Evolutionary conservation across 441 rosid species (phyloP), one percentile per base, ranked within the genome.

Genomic region (Euphorbia schlechtendalii): DNA sequence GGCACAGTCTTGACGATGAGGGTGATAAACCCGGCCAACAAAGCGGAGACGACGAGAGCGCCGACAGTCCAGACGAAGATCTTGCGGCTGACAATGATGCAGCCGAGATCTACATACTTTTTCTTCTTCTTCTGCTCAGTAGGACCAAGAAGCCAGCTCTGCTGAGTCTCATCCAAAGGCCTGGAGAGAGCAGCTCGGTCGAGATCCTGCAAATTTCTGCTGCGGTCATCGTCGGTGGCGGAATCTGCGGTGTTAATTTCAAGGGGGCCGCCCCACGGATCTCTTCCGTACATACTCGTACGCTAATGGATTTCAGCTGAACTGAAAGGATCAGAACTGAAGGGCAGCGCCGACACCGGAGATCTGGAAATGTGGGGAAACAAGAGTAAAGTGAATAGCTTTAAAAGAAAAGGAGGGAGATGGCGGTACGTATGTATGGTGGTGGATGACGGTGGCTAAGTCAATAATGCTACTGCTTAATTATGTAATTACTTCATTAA

Each of bases 181-280:
- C 92, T 81, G 0, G 98, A 85, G 3, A 83, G 82, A 2, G 96
- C 85, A 0, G 95, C 88, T 65, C 84, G 73, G 79, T 93, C 97
- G 0, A 83, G 64, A 64, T 89, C 99, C 73, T 86, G 84, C 1
- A 93, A 76, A 65, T 90, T 93, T 70, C 99, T 74, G 65, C 96
- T 94, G 68, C 96, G 71, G 68, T 94, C 99, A 56, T 94, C 98
- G 82, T 91, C 98, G 38, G 99, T 91, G 67, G 96, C 99, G 0
- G 99, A 94, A 72, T 91, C 99, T 6, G 92, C 87, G 3, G 96
- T 58, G 81, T 90, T 86, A 38, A 94, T 91, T 85, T 94, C 99
- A 60, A 91, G 75, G 0, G 98, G 96, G 4, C 97, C 99, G 1
- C 99, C 96, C 99, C 99, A 94, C 4, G 97, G 99, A 82, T 94